Evolutionary conservation across 352 stramenopile genomes (phyloP).

Genomic region (Sclerospora graminicola): DNA sequence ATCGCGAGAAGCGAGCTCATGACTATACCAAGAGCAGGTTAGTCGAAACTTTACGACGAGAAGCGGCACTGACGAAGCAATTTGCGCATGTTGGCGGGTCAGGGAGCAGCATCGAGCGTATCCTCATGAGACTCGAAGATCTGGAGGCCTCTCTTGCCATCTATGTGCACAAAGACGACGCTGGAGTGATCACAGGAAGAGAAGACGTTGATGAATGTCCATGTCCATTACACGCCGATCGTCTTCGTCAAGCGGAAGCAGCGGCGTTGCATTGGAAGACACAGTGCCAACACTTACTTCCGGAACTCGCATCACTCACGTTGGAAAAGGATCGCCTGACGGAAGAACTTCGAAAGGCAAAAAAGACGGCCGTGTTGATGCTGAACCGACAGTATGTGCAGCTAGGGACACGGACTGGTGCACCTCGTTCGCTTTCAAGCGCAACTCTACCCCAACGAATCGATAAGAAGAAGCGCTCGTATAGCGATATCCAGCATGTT

Average conservation of each 20-base stretch:
- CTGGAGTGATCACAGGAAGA: conserved; percentile 1
- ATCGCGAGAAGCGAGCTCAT: conserved; percentile 23
- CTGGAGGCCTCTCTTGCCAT: conserved; percentile 5
- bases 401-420: conserved; percentile 1
- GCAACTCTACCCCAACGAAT: background rate
- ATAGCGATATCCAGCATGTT: conserved; percentile 5
- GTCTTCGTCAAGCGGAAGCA: conserved; percentile 11
- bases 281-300: conserved; percentile 8
- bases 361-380: conserved; percentile 17
- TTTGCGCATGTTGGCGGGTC: conserved; percentile 9
- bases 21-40: conserved; percentile 25
- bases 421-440: background rate
- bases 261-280: conserved; percentile 9
- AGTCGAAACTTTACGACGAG: conserved; percentile 12
- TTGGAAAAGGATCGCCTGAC: conserved; percentile 10
- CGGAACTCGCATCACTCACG: conserved; percentile 5
- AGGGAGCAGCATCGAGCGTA: conserved; percentile 11
- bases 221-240: conserved; percentile 1
- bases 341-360: conserved; percentile 14
- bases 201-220: conserved; percentile 1
- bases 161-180: conserved; percentile 1
- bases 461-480: conserved; percentile 11
- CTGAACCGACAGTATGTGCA: conserved; percentile 14
- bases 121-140: conserved; percentile 22
- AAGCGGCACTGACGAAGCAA: conserved; percentile 13